Evolutionary conservation across 2,329 filamentous ascomycete genomes (phyloP).

Genomic region (Ciborinia camelliae): DNA sequence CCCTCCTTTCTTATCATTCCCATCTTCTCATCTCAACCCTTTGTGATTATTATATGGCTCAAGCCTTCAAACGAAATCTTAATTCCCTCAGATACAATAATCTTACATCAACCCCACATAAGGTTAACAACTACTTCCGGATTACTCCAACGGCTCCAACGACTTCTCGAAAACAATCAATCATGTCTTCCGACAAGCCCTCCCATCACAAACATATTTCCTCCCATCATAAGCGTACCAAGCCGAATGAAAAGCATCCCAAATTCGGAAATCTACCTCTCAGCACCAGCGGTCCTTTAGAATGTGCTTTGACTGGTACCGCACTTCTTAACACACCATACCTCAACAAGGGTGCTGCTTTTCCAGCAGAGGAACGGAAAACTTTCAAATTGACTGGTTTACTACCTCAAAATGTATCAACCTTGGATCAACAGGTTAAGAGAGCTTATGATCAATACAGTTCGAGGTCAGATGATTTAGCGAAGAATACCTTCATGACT

Average conservation of each 20-base stretch:
- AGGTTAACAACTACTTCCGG: not conserved
- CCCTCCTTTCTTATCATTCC: not conserved
- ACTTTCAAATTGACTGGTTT: conserved; percentile 70
- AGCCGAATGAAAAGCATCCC: conserved; percentile 33
- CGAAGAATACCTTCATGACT: conserved; percentile 85
- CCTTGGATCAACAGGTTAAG: conserved; percentile 69
- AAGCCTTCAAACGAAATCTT: conserved; percentile 1
- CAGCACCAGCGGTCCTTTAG: conserved; percentile 47
- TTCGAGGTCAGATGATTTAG: conserved; percentile 58
- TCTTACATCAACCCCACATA: conserved; percentile 3
- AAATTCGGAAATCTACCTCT: conserved; percentile 47
- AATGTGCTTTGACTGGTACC: conserved; percentile 49
- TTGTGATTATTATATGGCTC: conserved; percentile 1
- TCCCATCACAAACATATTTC: conserved; percentile 23
- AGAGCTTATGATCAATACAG: conserved; percentile 80
- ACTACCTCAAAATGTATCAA: conserved; percentile 69
- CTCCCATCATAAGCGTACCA: conserved; percentile 26
- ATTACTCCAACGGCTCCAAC: not conserved
- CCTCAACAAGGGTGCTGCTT: conserved; percentile 83
- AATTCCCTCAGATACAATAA: not conserved
- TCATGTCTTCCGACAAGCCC: conserved; percentile 2
- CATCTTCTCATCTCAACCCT: not conserved
- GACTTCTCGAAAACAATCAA: not conserved
- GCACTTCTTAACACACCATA: conserved; percentile 61
- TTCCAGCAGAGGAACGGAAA: conserved; percentile 64